These are phyloP conservation scores for Tympanopsis confertula DNA, from an alignment of 2,329 filamentous ascomycete species.

Conservation along the genomic window DNA sequence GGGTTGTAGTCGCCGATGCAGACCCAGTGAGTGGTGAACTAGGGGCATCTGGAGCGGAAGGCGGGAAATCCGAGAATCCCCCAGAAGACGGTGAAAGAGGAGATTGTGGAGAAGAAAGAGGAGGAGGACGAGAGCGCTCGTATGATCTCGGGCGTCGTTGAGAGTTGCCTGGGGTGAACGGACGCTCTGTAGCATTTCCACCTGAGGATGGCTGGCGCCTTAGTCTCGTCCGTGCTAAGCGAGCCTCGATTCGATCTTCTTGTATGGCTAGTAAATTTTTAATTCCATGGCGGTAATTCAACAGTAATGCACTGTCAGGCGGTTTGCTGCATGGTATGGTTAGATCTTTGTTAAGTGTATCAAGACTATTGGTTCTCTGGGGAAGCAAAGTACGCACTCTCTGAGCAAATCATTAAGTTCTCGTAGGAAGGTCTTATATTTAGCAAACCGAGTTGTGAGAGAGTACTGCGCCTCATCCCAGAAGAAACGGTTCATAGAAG, in stretches of 20 bases:
- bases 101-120: constrained; percentile 12
- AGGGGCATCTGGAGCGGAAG: constrained; percentile 16
- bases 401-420: background rate
- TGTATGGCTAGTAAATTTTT: too few species aligned
- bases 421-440: background rate
- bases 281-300: too few species aligned
- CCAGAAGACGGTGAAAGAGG: constrained; percentile 11
- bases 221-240: too few species aligned
- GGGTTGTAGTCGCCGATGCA: constrained; percentile 4
- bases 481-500: background rate
- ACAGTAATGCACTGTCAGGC: too few species aligned
- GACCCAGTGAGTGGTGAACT: constrained; percentile 19
- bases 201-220: too few species aligned
- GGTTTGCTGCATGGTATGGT: too few species aligned
- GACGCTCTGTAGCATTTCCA: too few species aligned
- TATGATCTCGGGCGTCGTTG: too few species aligned
- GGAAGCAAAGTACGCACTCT: background rate
- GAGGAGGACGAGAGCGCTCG: constrained; percentile 16
- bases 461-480: background rate
- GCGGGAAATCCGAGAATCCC: constrained; percentile 3
- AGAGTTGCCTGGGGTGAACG: too few species aligned
- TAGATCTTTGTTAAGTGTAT: too few species aligned
- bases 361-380: too few species aligned
- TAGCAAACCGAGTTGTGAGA: background rate
- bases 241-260: too few species aligned